Evolutionary conservation across 805 yeast species (phyloP).

Genomic region (Myxozyma monticola): DNA sequence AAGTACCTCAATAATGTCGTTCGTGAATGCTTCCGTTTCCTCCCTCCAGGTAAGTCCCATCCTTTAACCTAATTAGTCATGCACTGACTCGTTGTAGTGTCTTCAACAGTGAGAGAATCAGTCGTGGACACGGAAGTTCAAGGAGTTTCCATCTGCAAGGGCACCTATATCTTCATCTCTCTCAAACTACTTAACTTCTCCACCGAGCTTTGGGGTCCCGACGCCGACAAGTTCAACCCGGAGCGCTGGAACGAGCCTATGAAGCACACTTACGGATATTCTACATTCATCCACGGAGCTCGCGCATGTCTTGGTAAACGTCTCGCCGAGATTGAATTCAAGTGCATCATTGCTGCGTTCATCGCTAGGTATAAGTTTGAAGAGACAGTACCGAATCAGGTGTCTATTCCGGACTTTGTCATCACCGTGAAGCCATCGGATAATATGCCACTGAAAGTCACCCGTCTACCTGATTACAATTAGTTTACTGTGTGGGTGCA

Average conservation of each 20-base stretch:
- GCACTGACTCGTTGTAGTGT: not conserved
- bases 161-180: slow-evolving; percentile 13
- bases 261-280: slow-evolving; percentile 10
- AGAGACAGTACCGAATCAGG: slow-evolving; percentile 6
- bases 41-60: slow-evolving; percentile 14
- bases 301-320: slow-evolving; percentile 24
- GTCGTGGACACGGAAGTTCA: slow-evolving; percentile 11
- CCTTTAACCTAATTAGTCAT: not conserved
- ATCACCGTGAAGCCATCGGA: slow-evolving; percentile 20
- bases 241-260: slow-evolving; percentile 22
- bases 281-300: slow-evolving; percentile 26
- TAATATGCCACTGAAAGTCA: slow-evolving; percentile 21
- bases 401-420: slow-evolving; percentile 2
- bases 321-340: slow-evolving; percentile 24
- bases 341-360: slow-evolving; percentile 15
- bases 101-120: slow-evolving; percentile 24
- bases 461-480: slow-evolving; percentile 10
- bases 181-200: slow-evolving; percentile 14
- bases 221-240: slow-evolving; percentile 23
- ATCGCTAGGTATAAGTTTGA: slow-evolving; percentile 20
- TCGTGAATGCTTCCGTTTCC: slow-evolving; percentile 15
- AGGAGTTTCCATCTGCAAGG: slow-evolving; percentile 12
- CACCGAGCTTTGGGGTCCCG: slow-evolving; percentile 25
- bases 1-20: slow-evolving; percentile 20
- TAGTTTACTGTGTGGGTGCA: not conserved